Conservation (phyloP, 768 basidiomycete genomes). For the Russula compacta region DNA sequence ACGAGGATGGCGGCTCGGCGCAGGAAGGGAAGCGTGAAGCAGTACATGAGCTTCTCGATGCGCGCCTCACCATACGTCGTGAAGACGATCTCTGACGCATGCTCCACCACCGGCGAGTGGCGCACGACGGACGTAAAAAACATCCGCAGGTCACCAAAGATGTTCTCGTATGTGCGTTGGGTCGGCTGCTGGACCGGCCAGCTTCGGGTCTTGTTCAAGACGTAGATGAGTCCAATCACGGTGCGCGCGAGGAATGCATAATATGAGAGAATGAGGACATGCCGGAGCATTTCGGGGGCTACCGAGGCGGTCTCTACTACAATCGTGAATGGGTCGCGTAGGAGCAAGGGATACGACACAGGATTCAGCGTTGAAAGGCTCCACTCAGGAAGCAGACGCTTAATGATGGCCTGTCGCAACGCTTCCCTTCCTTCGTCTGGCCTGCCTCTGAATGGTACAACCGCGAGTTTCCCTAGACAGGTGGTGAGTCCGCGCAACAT, state of each 20-base stretch:
- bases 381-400: conserved; percentile 87
- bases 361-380: conserved; percentile 76
- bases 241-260: conserved; percentile 84
- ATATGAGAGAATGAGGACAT: conserved; percentile 82
- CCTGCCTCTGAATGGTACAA: conserved; percentile 58
- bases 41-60: conserved; percentile 79
- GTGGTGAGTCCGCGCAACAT: conserved; percentile 72
- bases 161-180: conserved; percentile 50
- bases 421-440: conserved; percentile 70
- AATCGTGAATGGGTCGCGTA: conserved; percentile 84
- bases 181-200: conserved; percentile 33
- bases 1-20: conserved; percentile 81
- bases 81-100: conserved; percentile 71
- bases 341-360: conserved; percentile 76
- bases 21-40: conserved; percentile 87
- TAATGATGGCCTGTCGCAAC: conserved; percentile 78
- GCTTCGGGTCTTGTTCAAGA: conserved; percentile 63
- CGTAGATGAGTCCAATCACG: conserved; percentile 77
- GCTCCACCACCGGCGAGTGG: conserved; percentile 81
- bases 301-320: conserved; percentile 87
- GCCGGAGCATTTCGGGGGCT: conserved; percentile 79
- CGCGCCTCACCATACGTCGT: conserved; percentile 74
- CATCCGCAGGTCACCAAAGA: conserved; percentile 81
- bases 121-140: conserved; percentile 89
- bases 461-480: conserved; percentile 57